Evolutionary conservation across 371 early-diverging fungal genomes (phyloP).

Genomic region (Syncephalastrum sp.): DNA sequence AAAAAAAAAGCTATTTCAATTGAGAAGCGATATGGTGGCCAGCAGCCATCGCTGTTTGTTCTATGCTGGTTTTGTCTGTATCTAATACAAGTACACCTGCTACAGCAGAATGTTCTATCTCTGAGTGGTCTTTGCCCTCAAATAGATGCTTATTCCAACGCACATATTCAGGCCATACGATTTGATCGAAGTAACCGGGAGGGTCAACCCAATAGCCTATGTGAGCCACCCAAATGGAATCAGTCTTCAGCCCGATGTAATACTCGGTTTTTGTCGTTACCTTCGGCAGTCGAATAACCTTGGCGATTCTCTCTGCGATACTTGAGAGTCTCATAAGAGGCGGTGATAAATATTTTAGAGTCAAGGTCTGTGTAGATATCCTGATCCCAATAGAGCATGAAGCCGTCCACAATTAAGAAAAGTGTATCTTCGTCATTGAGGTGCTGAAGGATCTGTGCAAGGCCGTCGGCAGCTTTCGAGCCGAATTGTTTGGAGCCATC

Average conservation of each 20-base stretch:
- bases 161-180: conserved; percentile 84
- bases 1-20: too few relatives aligned
- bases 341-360: conserved; percentile 61
- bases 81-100: conserved; percentile 22
- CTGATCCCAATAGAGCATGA: conserved; percentile 64
- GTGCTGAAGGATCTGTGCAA: neutral
- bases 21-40: too few relatives aligned
- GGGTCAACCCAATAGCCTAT: conserved; percentile 80
- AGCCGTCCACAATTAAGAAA: conserved; percentile 81
- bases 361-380: conserved; percentile 47
- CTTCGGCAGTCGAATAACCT: conserved; percentile 77
- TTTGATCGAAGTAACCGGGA: conserved; percentile 78
- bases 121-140: conserved; percentile 7
- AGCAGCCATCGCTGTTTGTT: conserved; percentile 17
- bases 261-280: conserved; percentile 28
- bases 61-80: conserved; percentile 26
- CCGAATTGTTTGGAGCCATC: conserved; percentile 27
- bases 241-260: neutral
- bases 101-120: conserved; percentile 16
- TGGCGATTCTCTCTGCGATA: conserved; percentile 64
- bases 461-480: too few relatives aligned
- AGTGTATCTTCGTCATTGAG: conserved; percentile 13
- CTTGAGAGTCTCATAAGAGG: conserved; percentile 61
- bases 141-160: conserved; percentile 46
- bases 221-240: neutral